Evolutionary conservation across 2,329 filamentous ascomycete species (phyloP).

Genomic region (Zasmidium citrigriseum): DNA sequence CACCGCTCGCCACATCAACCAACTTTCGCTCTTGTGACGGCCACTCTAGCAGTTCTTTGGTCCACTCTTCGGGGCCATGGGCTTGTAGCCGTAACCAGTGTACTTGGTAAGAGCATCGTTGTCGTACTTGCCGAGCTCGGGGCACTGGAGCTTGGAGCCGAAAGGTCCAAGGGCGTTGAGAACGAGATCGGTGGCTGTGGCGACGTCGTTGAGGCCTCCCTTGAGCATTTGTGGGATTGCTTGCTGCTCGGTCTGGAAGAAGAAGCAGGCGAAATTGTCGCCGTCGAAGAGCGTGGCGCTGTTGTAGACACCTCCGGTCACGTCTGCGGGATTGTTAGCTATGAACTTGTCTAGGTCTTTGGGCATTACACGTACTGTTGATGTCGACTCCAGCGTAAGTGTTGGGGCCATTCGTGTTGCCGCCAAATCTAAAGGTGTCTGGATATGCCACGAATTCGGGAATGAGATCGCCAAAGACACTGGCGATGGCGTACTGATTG

Average conservation of each 20-base stretch:
- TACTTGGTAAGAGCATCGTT: not conserved
- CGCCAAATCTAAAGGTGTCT: conserved; percentile 27
- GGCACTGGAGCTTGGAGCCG: not conserved
- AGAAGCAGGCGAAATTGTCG: conserved; percentile 6
- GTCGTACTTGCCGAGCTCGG: not conserved
- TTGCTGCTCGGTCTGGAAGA: not conserved
- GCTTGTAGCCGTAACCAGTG: not conserved
- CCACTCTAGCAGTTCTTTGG: not conserved
- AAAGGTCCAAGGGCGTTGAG: not conserved
- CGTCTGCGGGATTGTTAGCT: conserved; percentile 14
- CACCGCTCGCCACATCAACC: not conserved
- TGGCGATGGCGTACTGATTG: conserved; percentile 11
- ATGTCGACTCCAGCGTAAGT: conserved; percentile 36
- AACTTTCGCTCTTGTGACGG: not conserved
- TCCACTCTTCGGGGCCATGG: not conserved
- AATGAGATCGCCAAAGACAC: conserved; percentile 13
- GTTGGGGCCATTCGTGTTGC: conserved; percentile 34
- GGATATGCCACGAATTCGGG: conserved; percentile 8
- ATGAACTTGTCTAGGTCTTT: not conserved
- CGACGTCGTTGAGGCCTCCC: not conserved
- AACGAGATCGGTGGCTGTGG: not conserved
- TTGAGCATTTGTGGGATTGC: not conserved
- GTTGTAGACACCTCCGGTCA: conserved; percentile 47
- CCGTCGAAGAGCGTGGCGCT: conserved; percentile 15
- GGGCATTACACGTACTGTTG: not conserved